A percentile compares a stretch with the other conserved stretches of the same genome.
Conservation (phyloP, 192 early-diverging fungal species). For the Backusella morwellensis region DNA sequence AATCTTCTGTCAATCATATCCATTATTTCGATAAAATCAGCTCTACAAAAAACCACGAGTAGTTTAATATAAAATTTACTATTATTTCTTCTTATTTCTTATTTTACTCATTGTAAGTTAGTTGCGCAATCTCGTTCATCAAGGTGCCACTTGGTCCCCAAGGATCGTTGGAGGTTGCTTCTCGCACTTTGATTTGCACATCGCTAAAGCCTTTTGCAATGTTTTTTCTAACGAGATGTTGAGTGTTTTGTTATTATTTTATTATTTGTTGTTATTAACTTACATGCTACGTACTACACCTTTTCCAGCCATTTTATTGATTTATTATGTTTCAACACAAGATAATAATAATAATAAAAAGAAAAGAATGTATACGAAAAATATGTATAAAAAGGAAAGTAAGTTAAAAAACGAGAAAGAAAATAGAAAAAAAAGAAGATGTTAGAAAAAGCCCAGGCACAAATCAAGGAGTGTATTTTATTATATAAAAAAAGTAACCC, state of each 20-base stretch:
- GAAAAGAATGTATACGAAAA: neutral
- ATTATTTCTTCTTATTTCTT: neutral
- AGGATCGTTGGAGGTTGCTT: constrained; percentile 79
- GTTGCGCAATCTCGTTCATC: constrained; percentile 86
- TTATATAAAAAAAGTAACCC: constrained; percentile 10
- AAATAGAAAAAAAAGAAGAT: constrained; percentile 1
- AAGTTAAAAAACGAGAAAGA: neutral
- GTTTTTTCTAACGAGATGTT: constrained; percentile 64
- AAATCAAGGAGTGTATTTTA: neutral
- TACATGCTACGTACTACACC: constrained; percentile 36
- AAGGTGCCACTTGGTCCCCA: constrained; percentile 73
- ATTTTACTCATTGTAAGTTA: constrained; percentile 79
- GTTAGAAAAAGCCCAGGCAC: neutral
- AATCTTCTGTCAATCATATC: constrained; percentile 97
- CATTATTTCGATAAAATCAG: constrained; percentile 95
- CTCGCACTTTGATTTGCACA: constrained; percentile 87
- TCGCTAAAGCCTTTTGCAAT: constrained; percentile 89
- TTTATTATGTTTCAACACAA: neutral
- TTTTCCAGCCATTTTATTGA: constrained; percentile 28
- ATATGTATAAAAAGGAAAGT: constrained; percentile 1
- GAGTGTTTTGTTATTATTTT: neutral
- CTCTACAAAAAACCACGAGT: constrained; percentile 40
- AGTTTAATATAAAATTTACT: constrained; percentile 9
- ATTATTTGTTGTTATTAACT: neutral
- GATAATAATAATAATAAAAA: neutral